Base-by-base conservation (phyloP, 2,329 filamentous ascomycete species). In the Cercospora zeina region DNA sequence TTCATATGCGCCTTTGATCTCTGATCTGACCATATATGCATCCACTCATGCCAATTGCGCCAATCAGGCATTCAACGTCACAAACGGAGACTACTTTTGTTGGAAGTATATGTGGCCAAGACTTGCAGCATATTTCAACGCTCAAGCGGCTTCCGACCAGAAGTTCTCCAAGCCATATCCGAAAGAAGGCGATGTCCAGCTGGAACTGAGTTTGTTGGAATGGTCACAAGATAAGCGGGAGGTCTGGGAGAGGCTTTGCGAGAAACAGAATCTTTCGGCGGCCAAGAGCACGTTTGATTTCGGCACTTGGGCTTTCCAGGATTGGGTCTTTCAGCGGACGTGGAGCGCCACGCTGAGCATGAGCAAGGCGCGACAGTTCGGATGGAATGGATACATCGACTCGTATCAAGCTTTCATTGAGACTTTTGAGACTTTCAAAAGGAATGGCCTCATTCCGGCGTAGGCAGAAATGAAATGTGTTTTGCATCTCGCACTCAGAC, bases 311-410 rank as follows among this genome's bases (percentile, higher is more conserved):
- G 47, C 24, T 14, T 50, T 50, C 47, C 24, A 50, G 59, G 76
- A 73, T 4, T 79, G 81, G 65, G 75, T 77, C 1, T 67, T 82
- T 30, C 78, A 79, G 0, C 67, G 79, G 37, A 74, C 76, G 51
- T 81, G 74, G 59, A 74, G 77, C 66, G 54, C 78, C 4, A 75
- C 80, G 1, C 67, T 76, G 42, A 77, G 72, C 57, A 80, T 81
- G 76, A 80, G 72, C 53, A 81, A 81, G 69, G 79, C 79, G 4
- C 72, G 80, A 57, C 75, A 75, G 62, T 67, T 75, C 24, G 80
- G 80, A 0, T 82, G 77, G 76, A 77, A 70, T 1, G 79, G 77
- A 0, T 79, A 73, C 59, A 50, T 36, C 27, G 31, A 54, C 31
- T 36, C 51, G 16, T 34, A 54, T 13, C 9, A 54, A 13, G 30